A percentile compares a stretch with the other conserved stretches of the same genome.
phyloP scores from a whole-genome alignment of 2,329 filamentous ascomycete species.

The Leptoxyphium fumago region DNA sequence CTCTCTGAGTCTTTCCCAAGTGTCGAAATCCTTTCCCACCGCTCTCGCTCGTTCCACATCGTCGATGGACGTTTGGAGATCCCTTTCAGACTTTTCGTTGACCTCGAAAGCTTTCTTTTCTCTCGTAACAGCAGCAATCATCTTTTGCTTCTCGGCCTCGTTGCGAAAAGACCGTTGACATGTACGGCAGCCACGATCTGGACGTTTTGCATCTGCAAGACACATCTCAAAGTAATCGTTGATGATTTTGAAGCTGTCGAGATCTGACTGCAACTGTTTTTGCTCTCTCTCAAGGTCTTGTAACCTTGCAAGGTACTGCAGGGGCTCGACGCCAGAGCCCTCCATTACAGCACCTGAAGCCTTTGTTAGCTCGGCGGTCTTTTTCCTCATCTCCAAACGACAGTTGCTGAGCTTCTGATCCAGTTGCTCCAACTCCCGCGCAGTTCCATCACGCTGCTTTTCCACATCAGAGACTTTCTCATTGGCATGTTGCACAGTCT shows the following conservation, averaged over 20 bases:
- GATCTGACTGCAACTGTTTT: constrained; percentile 43
- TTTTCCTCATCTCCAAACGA: constrained; percentile 49
- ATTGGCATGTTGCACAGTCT: constrained; percentile 42
- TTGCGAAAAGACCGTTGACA: constrained; percentile 56
- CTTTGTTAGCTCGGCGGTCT: constrained; percentile 43
- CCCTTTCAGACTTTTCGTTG: constrained; percentile 35
- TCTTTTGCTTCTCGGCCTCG: constrained; percentile 34
- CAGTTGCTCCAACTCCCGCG: constrained; percentile 60
- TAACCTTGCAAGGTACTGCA: constrained; percentile 38
- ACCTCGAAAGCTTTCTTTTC: constrained; percentile 42
- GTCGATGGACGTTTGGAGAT: constrained; percentile 16
- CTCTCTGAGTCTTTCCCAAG: constrained; percentile 51
- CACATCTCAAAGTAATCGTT: constrained; percentile 54
- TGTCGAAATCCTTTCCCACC: constrained; percentile 56
- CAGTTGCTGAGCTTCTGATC: constrained; percentile 56
- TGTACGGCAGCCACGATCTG: constrained; percentile 59
- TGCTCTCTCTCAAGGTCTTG: constrained; percentile 36
- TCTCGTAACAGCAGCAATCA: constrained; percentile 8
- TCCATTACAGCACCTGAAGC: constrained; percentile 45
- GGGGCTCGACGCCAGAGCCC: constrained; percentile 35
- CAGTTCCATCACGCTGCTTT: constrained; percentile 53
- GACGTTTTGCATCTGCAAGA: constrained; percentile 43
- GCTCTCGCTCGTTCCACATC: constrained; percentile 35
- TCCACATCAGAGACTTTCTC: constrained; percentile 49
- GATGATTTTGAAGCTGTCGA: constrained; percentile 41